Percentiles rank a stretch among this genome's conserved stretches.
Evolutionary conservation across 75 land plant genomes (phyloP).

Genomic region (Cunninghamia lanceolata): DNA sequence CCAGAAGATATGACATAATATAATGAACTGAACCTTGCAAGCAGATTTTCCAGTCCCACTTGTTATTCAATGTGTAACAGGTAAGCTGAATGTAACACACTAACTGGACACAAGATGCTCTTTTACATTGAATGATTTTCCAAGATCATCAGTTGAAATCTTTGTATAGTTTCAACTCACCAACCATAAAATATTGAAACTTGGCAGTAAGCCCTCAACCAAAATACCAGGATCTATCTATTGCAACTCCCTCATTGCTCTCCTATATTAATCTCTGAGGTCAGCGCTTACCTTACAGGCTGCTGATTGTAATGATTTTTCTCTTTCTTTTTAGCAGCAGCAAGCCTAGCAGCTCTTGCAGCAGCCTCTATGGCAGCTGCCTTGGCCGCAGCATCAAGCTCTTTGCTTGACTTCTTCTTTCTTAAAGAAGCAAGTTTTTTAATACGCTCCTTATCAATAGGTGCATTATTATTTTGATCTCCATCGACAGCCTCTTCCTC

Average conservation of each 20-base stretch:
- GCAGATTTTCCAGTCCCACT: slow-evolving; percentile 5
- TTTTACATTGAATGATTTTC: background rate
- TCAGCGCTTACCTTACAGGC: slow-evolving; percentile 67
- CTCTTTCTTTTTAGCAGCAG: slow-evolving; percentile 98
- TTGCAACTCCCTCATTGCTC: background rate
- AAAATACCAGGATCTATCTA: slow-evolving; percentile 11
- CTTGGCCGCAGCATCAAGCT: slow-evolving; percentile 86
- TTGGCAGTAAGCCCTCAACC: background rate
- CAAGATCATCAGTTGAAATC: slow-evolving; percentile 13
- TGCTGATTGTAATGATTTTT: slow-evolving; percentile 98
- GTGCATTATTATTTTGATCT: slow-evolving; percentile 34
- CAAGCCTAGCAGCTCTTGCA: slow-evolving; percentile 86
- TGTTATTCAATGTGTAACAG: slow-evolving; percentile 8
- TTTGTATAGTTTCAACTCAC: background rate
- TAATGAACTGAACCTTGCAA: background rate
- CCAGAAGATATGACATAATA: background rate
- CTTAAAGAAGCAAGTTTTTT: slow-evolving; percentile 83
- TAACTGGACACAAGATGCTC: slow-evolving; percentile 1
- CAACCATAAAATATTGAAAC: background rate
- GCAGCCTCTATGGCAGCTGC: slow-evolving; percentile 92
- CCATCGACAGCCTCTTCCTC: slow-evolving; percentile 28
- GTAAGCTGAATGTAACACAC: slow-evolving; percentile 8
- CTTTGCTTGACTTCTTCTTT: slow-evolving; percentile 87
- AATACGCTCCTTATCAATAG: slow-evolving; percentile 77
- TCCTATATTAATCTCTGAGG: background rate